Conservation (phyloP, 2,329 filamentous ascomycete species). For the Aspergillus sp. region DNA sequence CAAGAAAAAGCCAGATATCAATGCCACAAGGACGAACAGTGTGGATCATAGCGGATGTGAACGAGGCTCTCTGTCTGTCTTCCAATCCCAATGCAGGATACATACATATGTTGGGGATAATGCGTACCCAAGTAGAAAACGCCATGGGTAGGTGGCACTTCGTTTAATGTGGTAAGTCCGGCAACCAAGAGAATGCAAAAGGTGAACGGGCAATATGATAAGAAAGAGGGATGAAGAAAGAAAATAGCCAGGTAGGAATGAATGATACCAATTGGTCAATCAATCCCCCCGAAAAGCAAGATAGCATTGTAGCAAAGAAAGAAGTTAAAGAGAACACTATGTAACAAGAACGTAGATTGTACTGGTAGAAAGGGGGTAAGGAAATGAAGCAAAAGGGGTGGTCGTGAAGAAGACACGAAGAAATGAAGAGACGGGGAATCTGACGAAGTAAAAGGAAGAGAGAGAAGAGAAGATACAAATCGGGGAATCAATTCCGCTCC, state of each 20-base stretch:
- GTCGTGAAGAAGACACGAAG: not conserved
- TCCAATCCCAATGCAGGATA: no score
- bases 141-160: no score
- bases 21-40: no score
- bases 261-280: not conserved
- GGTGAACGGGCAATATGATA: not conserved
- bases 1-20: no score
- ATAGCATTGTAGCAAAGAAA: not conserved
- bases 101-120: no score
- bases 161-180: no score
- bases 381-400: not conserved
- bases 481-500: conserved; percentile 14
- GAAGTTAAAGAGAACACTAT: conserved; percentile 6
- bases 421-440: conserved; percentile 2
- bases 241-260: not conserved
- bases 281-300: not conserved
- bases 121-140: no score
- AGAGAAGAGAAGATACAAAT: not conserved
- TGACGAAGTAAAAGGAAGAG: not conserved
- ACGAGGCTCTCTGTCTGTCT: no score
- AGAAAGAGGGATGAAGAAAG: not conserved
- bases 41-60: no score
- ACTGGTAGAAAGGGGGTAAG: not conserved
- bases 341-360: conserved; percentile 14
- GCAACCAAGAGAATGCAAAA: not conserved